phyloP scores from a whole-genome alignment of 305 asterid species.

The Solanum chacoense region DNA sequence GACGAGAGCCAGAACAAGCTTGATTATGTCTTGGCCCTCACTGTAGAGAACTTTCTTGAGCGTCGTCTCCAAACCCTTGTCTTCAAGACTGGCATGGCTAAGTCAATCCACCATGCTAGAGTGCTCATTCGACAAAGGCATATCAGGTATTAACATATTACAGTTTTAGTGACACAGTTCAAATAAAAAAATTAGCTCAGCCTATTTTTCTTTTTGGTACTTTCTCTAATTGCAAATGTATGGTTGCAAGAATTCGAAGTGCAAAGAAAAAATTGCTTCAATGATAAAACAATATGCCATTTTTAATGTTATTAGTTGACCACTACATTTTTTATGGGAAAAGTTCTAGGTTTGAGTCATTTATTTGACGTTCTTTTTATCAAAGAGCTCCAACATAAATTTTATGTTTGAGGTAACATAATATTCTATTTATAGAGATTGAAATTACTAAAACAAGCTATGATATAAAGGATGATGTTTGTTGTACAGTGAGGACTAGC shows the following conservation, averaged over 20 bases:
- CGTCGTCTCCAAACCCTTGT: background rate
- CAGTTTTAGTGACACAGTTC: background rate
- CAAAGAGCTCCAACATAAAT: no score
- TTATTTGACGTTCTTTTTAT: no score
- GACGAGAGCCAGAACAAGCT: slow-evolving; percentile 36
- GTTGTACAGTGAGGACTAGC: no score
- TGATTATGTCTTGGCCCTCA: slow-evolving; percentile 31
- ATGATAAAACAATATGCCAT: background rate
- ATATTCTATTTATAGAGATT: no score
- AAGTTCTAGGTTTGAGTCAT: background rate
- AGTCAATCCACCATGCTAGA: no score
- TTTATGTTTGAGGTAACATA: no score
- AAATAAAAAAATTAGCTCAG: background rate
- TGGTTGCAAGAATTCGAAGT: background rate
- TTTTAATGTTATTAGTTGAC: background rate
- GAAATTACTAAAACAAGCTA: no score
- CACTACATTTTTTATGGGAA: background rate
- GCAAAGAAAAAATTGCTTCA: background rate
- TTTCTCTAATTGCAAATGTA: background rate
- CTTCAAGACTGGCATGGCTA: background rate
- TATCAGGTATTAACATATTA: slow-evolving; percentile 16
- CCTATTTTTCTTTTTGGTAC: background rate
- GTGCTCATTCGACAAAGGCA: slow-evolving; percentile 35
- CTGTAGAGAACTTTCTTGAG: slow-evolving; percentile 19
- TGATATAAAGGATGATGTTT: no score